A percentile compares a stretch with the other conserved stretches of the same genome.
phyloP scores from a whole-genome alignment of 306 rosid genomes.

The Acacia crassicarpa region DNA sequence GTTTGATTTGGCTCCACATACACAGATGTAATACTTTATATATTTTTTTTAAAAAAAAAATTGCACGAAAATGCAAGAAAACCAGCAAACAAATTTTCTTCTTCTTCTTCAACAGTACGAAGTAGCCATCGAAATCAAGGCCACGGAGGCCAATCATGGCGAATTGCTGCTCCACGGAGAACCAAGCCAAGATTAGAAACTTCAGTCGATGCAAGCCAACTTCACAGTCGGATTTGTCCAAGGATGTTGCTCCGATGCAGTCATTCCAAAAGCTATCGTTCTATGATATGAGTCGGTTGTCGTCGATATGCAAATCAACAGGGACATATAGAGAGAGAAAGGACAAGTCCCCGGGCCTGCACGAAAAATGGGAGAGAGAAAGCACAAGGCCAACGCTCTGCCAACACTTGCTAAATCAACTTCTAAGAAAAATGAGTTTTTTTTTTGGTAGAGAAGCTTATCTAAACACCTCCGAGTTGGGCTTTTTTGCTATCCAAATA shows the following conservation, averaged over 20 bases:
- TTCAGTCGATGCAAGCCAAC: constrained; percentile 78
- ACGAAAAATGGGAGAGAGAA: too few species aligned
- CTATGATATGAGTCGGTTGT: constrained; percentile 85
- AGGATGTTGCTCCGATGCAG: constrained; percentile 65
- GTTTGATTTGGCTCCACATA: too few species aligned
- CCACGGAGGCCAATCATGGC: constrained; percentile 34
- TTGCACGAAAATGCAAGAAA: too few species aligned
- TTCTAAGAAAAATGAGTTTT: too few species aligned
- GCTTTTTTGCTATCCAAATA: too few species aligned
- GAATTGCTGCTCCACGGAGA: constrained; percentile 50
- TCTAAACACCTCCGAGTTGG: too few species aligned
- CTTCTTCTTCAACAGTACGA: constrained; percentile 26
- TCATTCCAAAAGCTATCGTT: constrained; percentile 77
- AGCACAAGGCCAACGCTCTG: too few species aligned
- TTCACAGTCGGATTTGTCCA: constrained; percentile 64
- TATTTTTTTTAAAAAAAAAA: too few species aligned
- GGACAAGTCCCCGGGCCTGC: too few species aligned
- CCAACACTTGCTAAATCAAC: too few species aligned
- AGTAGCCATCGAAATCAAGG: constrained; percentile 41
- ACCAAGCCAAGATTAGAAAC: constrained; percentile 51
- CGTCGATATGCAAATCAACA: constrained; percentile 60
- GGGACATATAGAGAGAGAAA: constrained; percentile 32
- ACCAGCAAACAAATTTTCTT: neutral
- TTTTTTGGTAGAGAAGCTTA: too few species aligned
- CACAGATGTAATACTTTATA: too few species aligned